Percentiles rank a stretch among this genome's conserved stretches.
Evolutionary conservation across 1,284 basidiomycete genomes (phyloP).

Genomic region (Naganishia sp.): DNA sequence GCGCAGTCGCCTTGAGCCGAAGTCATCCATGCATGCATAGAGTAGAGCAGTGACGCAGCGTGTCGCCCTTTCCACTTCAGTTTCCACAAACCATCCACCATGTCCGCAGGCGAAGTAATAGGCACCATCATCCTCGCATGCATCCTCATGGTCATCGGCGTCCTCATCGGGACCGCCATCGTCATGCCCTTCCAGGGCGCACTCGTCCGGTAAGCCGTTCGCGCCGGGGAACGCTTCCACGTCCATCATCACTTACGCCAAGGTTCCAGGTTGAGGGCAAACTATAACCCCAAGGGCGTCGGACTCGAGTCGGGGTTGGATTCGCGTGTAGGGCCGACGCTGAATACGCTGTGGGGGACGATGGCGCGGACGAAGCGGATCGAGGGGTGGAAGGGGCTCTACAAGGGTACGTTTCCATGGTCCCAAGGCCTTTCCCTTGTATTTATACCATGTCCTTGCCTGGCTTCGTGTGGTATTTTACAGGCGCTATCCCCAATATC

Average conservation of each 20-base stretch:
- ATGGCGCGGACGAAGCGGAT: conserved; percentile 70
- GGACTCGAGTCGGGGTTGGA: conserved; percentile 63
- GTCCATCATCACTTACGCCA: too few relatives aligned
- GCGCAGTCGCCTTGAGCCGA: neutral
- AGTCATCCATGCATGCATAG: neutral
- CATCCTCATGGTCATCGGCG: conserved; percentile 47
- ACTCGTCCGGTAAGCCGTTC: conserved; percentile 40
- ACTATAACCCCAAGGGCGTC: conserved; percentile 62
- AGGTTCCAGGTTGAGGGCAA: conserved; percentile 49
- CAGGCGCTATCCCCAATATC: conserved; percentile 67
- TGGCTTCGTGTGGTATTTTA: neutral
- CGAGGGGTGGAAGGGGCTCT: conserved; percentile 78
- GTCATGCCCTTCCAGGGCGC: conserved; percentile 54
- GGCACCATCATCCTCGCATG: conserved; percentile 47
- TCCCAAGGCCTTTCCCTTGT: too few relatives aligned
- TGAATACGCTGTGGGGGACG: conserved; percentile 59
- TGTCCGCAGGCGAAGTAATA: conserved; percentile 40
- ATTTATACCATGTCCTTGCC: too few relatives aligned
- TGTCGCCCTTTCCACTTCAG: too few relatives aligned
- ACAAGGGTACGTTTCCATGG: conserved; percentile 67
- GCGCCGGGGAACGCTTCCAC: neutral
- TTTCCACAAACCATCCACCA: neutral
- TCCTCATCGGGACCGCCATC: conserved; percentile 46
- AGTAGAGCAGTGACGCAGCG: too few relatives aligned
- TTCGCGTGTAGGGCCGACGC: conserved; percentile 53